These are phyloP conservation scores for Verruconis gallopava DNA, from an alignment of 2,329 filamentous ascomycete genomes.

Conservation along the genomic window DNA sequence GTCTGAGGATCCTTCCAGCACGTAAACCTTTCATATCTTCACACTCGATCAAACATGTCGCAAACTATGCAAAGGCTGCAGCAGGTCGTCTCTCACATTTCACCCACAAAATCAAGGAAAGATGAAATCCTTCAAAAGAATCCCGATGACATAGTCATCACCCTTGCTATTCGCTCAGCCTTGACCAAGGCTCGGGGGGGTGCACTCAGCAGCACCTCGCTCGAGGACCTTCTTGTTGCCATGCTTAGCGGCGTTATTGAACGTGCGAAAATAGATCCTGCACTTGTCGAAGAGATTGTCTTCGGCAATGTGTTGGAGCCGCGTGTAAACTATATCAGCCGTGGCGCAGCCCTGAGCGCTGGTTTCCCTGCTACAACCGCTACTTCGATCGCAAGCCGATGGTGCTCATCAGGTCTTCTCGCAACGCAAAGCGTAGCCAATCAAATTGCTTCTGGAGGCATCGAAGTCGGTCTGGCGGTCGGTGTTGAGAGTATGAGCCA, in stretches of 20 bases:
- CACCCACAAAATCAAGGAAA: neutral
- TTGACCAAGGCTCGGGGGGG: slow-evolving; percentile 5
- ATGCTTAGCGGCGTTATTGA: slow-evolving; percentile 3
- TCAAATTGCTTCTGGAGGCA: slow-evolving; percentile 81
- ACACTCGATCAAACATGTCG: slow-evolving; percentile 1
- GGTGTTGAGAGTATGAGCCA: slow-evolving; percentile 93
- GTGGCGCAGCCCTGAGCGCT: slow-evolving; percentile 62
- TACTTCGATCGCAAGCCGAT: slow-evolving; percentile 77
- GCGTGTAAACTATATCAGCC: slow-evolving; percentile 40
- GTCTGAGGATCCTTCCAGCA: neutral
- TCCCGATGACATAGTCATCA: slow-evolving; percentile 9
- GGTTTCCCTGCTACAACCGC: slow-evolving; percentile 78
- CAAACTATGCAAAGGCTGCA: slow-evolving; percentile 8
- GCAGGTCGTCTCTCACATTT: slow-evolving; percentile 7
- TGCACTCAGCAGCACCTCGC: slow-evolving; percentile 5
- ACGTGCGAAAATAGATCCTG: slow-evolving; percentile 78
- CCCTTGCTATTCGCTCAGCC: slow-evolving; percentile 6
- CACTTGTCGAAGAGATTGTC: slow-evolving; percentile 78
- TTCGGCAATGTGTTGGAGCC: slow-evolving; percentile 86
- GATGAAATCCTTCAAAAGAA: slow-evolving; percentile 7
- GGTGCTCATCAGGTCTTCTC: slow-evolving; percentile 88
- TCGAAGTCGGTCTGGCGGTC: slow-evolving; percentile 88
- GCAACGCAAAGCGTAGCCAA: slow-evolving; percentile 90
- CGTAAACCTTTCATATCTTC: neutral
- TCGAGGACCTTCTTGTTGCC: slow-evolving; percentile 7